Base-by-base conservation (phyloP, 176 grass and related monocot genomes). In the Olyra latifolia region DNA sequence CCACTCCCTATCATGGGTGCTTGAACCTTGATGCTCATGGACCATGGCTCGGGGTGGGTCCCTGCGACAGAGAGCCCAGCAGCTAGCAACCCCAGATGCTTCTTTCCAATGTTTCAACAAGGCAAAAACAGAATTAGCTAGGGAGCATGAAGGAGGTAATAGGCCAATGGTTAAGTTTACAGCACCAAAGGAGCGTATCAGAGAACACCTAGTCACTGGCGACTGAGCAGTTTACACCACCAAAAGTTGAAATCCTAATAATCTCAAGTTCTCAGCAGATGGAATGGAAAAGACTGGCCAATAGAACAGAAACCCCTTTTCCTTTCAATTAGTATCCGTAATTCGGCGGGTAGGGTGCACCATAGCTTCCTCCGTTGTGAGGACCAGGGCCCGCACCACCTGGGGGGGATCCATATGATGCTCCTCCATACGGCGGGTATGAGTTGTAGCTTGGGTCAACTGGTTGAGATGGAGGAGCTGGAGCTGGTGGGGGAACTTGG, bases 381-480 rank as follows among this genome's bases (percentile, higher is more conserved):
- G 83, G 69, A 7, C 54, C 69, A 56, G 82, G 82, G 13, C 78
- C 89, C 28, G 56, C 46, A 0, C 53, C 22, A 1, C 62, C 74
- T 0, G 86, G 72, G 30, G 92, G 86, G 62, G 92, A 89, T 38
- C 85, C 86, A 1, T 99, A 93, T 4, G 78, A 81, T 8, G 86
- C 44, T 28, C 88, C 96, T 7, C 88, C 96, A 9, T 95, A 91
- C 0, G 79, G 80, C 5, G 88, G 77, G 76, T 99, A 99, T 2
- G 92, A 85, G 58, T 71, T 45, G 74, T 99, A 99, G 76, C 83
- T 76, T 0, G 77, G 15, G 69, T 99, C 93, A 57, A 76, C 69
- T 58, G 88, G 54, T 76, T 81, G 87, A n/a, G 71, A 6, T 1
- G 80, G 35, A 55, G 69, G 82, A 29, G 70, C 70, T 0, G 85